Evolutionary conservation across 106 monocot species (phyloP).

Genomic region (Dioscorea zingiberensis): DNA sequence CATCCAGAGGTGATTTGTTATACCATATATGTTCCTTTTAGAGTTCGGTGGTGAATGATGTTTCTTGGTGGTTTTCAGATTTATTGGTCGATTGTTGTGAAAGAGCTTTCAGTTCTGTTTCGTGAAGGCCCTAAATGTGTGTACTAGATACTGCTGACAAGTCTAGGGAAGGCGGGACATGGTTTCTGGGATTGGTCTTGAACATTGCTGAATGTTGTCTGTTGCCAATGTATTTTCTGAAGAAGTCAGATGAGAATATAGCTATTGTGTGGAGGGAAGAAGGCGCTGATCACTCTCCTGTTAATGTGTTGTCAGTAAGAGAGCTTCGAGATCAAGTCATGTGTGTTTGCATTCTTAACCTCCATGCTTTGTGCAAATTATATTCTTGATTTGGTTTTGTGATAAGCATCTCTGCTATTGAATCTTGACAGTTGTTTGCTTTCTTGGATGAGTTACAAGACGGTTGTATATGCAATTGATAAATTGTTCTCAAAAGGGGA

Average conservation of each 20-base stretch:
- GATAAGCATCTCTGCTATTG: no score
- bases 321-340: constrained; percentile 86
- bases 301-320: constrained; percentile 54
- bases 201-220: constrained; percentile 92
- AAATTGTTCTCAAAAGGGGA: constrained; percentile 71
- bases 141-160: constrained; percentile 61
- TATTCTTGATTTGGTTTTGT: no score
- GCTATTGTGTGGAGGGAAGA: constrained; percentile 92
- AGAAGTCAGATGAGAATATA: constrained; percentile 56
- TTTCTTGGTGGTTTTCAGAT: constrained; percentile 32
- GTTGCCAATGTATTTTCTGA: constrained; percentile 37
- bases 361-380: neutral
- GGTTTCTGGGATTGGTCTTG: constrained; percentile 69
- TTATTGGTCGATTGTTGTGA: constrained; percentile 77
- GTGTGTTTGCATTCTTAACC: constrained; percentile 26
- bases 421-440: neutral
- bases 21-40: neutral
- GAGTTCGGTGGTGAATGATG: neutral
- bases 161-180: constrained; percentile 51
- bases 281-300: constrained; percentile 49
- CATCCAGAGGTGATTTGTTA: constrained; percentile 50
- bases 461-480: constrained; percentile 79
- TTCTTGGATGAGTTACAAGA: constrained; percentile 18
- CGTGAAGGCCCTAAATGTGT: constrained; percentile 48
- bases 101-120: constrained; percentile 69